Percentiles rank a stretch among this genome's conserved stretches.
Evolutionary conservation across 352 stramenopile genomes (phyloP).

Genomic region (Aphanomyces astaci): DNA sequence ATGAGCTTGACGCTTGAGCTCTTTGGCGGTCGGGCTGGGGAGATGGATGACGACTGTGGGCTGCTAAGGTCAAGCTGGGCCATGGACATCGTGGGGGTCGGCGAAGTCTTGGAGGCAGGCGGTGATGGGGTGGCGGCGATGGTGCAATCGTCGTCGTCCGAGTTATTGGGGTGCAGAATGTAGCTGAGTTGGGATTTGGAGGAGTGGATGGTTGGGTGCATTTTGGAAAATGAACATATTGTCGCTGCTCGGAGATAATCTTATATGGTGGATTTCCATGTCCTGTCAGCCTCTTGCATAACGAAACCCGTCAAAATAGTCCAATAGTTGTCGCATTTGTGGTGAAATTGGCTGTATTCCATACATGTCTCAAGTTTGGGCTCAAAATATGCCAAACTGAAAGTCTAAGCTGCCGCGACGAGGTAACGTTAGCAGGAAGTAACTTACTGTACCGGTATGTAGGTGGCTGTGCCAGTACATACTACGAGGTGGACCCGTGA

Average conservation of each 20-base stretch:
- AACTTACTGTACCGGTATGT: too few species aligned
- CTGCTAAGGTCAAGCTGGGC: neutral
- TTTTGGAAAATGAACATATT: neutral
- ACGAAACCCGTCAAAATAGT: too few species aligned
- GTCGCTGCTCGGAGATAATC: neutral
- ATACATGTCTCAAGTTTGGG: too few species aligned
- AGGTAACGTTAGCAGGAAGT: too few species aligned
- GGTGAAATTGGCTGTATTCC: too few species aligned
- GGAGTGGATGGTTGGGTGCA: neutral
- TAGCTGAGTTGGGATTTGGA: neutral
- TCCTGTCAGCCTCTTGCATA: neutral
- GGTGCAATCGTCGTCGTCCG: neutral
- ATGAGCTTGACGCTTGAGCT: constrained; percentile 1
- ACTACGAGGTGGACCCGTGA: too few species aligned
- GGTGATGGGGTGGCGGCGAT: neutral
- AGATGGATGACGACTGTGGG: neutral
- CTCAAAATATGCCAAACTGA: too few species aligned
- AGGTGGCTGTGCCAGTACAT: too few species aligned
- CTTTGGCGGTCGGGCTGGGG: neutral
- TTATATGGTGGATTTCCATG: neutral
- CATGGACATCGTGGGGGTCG: neutral
- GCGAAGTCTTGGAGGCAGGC: neutral
- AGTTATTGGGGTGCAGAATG: neutral
- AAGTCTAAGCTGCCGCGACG: too few species aligned
- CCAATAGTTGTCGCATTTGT: too few species aligned